Evolutionary conservation across 2,329 filamentous ascomycete species (phyloP).

Genomic region (Tolypocladium endophyticum): DNA sequence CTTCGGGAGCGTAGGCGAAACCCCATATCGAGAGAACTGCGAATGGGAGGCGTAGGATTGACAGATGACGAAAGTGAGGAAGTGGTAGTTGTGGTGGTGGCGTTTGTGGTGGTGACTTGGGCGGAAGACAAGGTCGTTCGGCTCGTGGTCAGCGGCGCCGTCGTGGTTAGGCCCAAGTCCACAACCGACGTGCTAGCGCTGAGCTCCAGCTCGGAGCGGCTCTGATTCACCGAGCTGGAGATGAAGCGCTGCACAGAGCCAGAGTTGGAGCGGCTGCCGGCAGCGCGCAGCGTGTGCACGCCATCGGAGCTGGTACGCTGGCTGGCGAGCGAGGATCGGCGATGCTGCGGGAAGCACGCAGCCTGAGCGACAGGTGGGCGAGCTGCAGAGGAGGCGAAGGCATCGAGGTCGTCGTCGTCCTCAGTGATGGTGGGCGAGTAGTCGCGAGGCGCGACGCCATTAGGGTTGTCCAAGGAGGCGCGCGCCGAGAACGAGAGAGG

Average conservation of each 20-base stretch:
- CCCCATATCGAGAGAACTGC: conserved; percentile 45
- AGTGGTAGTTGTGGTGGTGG: conserved; percentile 1
- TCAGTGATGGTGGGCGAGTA: conserved; percentile 47
- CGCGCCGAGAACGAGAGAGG: conserved; percentile 44
- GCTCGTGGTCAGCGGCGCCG: conserved; percentile 12
- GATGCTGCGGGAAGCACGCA: conserved; percentile 8
- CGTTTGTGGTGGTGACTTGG: conserved; percentile 8
- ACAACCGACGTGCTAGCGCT: conserved; percentile 17
- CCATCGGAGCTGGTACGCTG: conserved; percentile 25
- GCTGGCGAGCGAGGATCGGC: conserved; percentile 19
- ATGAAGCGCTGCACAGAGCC: conserved; percentile 23
- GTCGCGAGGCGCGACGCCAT: conserved; percentile 28
- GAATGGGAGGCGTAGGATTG: conserved; percentile 39
- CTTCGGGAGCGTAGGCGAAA: conserved; percentile 52
- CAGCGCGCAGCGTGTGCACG: conserved; percentile 14
- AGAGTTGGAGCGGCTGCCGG: conserved; percentile 17
- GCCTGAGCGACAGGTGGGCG: conserved; percentile 1
- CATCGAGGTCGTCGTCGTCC: conserved; percentile 32
- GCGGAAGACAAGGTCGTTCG: conserved; percentile 16
- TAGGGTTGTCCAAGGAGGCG: conserved; percentile 35
- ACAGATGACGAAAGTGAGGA: conserved; percentile 15
- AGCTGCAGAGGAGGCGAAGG: conserved; percentile 3
- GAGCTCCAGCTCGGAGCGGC: conserved; percentile 37
- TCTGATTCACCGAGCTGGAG: conserved; percentile 27
- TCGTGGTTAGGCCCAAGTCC: conserved; percentile 24